phyloP scores from a whole-genome alignment of 352 stramenopile species.

The Globisporangium echinulatum region DNA sequence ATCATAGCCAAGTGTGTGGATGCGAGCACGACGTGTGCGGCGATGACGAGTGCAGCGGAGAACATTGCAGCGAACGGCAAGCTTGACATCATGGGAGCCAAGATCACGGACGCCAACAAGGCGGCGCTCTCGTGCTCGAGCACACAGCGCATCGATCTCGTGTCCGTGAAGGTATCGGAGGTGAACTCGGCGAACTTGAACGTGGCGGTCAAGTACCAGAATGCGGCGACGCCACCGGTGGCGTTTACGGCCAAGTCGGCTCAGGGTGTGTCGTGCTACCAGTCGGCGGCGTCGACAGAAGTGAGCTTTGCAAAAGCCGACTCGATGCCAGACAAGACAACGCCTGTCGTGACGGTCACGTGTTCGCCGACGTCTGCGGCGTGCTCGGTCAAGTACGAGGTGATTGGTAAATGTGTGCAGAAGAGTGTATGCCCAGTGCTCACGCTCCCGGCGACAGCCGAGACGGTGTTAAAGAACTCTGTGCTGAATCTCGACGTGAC shows the following conservation, averaged over 20 bases:
- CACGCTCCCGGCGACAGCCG: neutral
- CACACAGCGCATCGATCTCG: constrained; percentile 1
- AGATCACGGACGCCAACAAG: neutral
- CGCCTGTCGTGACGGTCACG: too few species aligned
- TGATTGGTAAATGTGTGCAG: too few species aligned
- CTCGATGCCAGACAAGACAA: too few species aligned
- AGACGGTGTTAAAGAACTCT: neutral
- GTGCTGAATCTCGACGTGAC: neutral
- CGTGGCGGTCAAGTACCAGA: neutral
- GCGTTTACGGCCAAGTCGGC: too few species aligned
- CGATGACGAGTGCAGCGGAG: neutral
- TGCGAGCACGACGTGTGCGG: too few species aligned
- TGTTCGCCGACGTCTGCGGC: too few species aligned
- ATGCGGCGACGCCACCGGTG: neutral
- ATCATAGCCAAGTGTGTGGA: neutral
- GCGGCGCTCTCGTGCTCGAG: neutral
- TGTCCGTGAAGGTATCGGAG: neutral
- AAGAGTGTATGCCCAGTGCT: too few species aligned
- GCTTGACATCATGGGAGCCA: neutral
- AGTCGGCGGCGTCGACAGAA: neutral
- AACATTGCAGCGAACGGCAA: neutral
- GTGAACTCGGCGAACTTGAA: neutral
- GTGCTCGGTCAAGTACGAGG: too few species aligned
- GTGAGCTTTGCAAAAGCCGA: too few species aligned
- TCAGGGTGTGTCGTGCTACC: constrained; percentile 1